Evolutionary conservation across 1,284 basidiomycete species (phyloP), one percentile per base, ranked within the genome.

Genomic region (Puccinia novopanici): DNA sequence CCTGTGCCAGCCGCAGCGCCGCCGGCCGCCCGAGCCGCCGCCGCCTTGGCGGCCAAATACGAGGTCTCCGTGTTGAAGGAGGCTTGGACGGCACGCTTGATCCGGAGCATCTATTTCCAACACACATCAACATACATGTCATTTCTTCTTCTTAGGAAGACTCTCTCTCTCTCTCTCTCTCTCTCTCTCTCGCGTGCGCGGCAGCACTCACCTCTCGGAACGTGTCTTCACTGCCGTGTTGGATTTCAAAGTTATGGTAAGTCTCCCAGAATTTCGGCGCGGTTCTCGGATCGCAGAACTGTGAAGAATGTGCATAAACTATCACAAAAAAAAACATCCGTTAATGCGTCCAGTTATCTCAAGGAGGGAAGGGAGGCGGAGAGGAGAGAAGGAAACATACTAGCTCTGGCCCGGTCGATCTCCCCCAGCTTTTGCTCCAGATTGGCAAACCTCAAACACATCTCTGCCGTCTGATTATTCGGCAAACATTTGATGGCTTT

Each of bases 391-490:
- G 34, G 15, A 67, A 19, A 61, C 77, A 40, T 4, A 79, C 77
- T 93, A 0, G 95, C 92, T 75, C 97, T 90, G 9, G 96, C 97
- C 54, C 97, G 90, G 87, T 99, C 97, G 86, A 99, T 97, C 87
- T 99, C 97, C 82, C 97, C 97, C 52, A 99, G 90, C 87, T 99
- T 99, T 84, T 95, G 91, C 87, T 99, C 97, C 84, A 99, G 91
- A 67, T 91, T 90, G 9, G 97, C 97, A 86, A 98, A 99, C 61
- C 95, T 92, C 57, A 97, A 88, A 86, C 95, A 98, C 93, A 99
- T 97, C 85, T 94, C 91, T n/a, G 95, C 94, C 0, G 97, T 97
- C 87, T 98, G 93, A 75, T 89, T 89, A 87, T 98, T 93, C 1
- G 96, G 95, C 17, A 99, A 89, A 45, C 91, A 89, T 87, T 98